Evolutionary conservation across 495 filamentous ascomycete species (phyloP), one percentile per base, ranked within the genome.

Genomic region (Xylaria curta): DNA sequence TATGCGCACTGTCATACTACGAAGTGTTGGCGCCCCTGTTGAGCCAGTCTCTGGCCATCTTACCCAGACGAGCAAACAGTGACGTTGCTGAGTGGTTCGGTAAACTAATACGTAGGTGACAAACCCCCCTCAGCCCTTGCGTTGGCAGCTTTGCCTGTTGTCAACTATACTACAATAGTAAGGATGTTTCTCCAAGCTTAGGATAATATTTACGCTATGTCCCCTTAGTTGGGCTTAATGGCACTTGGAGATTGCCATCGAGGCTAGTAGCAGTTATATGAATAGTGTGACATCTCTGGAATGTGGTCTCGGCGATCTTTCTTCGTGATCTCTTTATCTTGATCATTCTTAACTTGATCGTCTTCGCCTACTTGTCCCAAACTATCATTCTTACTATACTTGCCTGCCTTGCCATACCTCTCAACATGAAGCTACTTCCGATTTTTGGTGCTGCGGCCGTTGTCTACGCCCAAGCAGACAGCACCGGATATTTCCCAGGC

Each of bases 401-500:
- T 24, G 4, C 19, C 17, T 36, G 17, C 31, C 36, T 24, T 3
- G 19, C 28, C 12, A 46, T 40, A 44, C 49, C 6, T 13, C 40
- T 3, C 28, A 71, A 65, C 40, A 72, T 72, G 70, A 72, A 68
- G 56, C 17, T 24, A 63, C 46, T 60, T 17, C 24, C 68, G 12
- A 42, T 59, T 10, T 7, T 72, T 26, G 36, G 40, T n/a, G 56
- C 33, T 44, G 64, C 70, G 56, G 70, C 65, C n/a, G 31, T 68
- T 56, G 54, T 46, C 54, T 21, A 46, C 42, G 65, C 64, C 17
- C 64, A 67, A 33, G 63, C 53, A 46, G 70, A 72, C 56, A 68
- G 70, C 46, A 72, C 70, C 28, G 70, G 70, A 24, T 72, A 62
- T 63, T 72, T 72, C 64, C 70, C 70, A 13, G 70, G 64, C 44